Percentiles rank a stretch among this genome's conserved stretches.
Conservation (phyloP, 164 flowering plant species). For the Saururus chinensis region DNA sequence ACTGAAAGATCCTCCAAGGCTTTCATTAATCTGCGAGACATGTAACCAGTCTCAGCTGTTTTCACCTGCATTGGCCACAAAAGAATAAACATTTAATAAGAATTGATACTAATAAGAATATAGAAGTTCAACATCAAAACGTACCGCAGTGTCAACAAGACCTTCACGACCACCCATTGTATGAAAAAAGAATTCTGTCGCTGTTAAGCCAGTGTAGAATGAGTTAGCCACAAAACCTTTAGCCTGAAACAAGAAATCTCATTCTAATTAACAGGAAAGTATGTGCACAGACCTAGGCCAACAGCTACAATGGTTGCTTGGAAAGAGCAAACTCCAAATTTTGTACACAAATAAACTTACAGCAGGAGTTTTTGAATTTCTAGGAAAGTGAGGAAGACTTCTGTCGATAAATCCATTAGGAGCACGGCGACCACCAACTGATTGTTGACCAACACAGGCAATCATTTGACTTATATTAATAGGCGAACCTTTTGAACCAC, state of each 20-base stretch:
- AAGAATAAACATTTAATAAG: background rate
- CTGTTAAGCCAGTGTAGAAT: slow-evolving; percentile 80
- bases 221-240: slow-evolving; percentile 98
- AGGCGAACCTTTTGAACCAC: slow-evolving; percentile 97
- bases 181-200: slow-evolving; percentile 97
- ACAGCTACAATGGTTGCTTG: background rate
- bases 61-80: slow-evolving; percentile 57
- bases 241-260: slow-evolving; percentile 47
- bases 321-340: background rate
- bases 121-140: background rate
- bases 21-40: slow-evolving; percentile 95
- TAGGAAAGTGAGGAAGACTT: slow-evolving; percentile 88
- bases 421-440: slow-evolving; percentile 90
- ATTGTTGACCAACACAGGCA: slow-evolving; percentile 98
- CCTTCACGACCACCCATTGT: slow-evolving; percentile 99
- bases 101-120: background rate
- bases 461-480: slow-evolving; percentile 94
- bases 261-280: background rate
- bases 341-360: slow-evolving; percentile 31
- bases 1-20: slow-evolving; percentile 74
- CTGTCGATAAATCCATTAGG: slow-evolving; percentile 91
- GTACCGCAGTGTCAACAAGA: slow-evolving; percentile 97
- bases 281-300: background rate
- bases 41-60: slow-evolving; percentile 98
- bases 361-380: slow-evolving; percentile 62